Base-by-base conservation (phyloP, 2,329 filamentous ascomycete species). In the Diaporthe australafricana region DNA sequence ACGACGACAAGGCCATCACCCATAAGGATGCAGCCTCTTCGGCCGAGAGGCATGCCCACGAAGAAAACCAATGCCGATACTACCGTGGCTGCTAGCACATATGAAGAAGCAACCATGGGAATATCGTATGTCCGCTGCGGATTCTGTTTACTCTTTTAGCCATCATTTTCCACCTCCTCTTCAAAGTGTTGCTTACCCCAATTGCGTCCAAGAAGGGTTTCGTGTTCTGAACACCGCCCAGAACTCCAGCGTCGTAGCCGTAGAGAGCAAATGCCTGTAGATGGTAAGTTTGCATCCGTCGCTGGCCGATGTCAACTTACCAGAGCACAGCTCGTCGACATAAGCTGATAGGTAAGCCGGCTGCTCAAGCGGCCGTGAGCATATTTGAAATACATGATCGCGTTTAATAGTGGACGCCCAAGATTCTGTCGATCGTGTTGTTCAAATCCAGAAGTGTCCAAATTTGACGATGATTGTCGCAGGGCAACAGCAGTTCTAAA, bases 371-470 rank as follows among this genome's bases (percentile, higher is more conserved):
- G 57, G 12, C 40, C 57, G 47, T 47, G 57, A 5, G 57, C 57
- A 47, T 48, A 63, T 16, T 48, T 47, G 57, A 63, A 63, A 32
- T 47, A 63, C 40, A 47, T 63, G n/a, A n/a, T n/a, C n/a, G n/a
- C 9, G 16, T 22, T 16, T 30, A 7, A 45, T 2, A 12, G 2
- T 30, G 0, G 9, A 4, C 14, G 22, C 25, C 16, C 8, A n/a
- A 1, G 3, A 20, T 14, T 45, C 5, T 2, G 20, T 32, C 1
- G 1, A 63, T 17, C 1, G 40, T 4, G 27, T 16, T 20, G 1
- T 35, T 32, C 9, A 2, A 17, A 14, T 2, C 4, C n/a, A n/a
- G 20, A 17, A n/a, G 32, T 1, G 3, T 16, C 12, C 40, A 14
- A 2, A 9, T 16, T 27, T 14, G 5, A 38, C 27, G 38, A 22